phyloP scores from a whole-genome alignment of 768 basidiomycete species.

The Suillus fuscotomentosus region DNA sequence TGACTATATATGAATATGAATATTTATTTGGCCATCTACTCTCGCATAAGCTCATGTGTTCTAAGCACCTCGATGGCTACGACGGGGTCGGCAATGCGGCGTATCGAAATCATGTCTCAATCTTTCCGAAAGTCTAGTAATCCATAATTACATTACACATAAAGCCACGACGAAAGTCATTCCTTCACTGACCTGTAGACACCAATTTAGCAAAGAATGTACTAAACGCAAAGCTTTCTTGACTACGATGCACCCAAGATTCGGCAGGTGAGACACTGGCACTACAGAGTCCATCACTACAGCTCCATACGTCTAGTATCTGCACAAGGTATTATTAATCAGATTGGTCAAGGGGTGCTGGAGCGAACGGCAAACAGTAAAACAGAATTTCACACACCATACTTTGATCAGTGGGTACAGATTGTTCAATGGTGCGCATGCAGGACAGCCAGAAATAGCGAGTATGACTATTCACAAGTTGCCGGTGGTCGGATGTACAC shows the following conservation, averaged over 20 bases:
- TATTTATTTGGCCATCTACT: too few relatives aligned
- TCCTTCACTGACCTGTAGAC: too few relatives aligned
- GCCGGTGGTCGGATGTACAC: too few relatives aligned
- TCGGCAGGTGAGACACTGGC: not conserved
- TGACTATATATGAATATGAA: too few relatives aligned
- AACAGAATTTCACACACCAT: not conserved
- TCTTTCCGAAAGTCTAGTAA: not conserved
- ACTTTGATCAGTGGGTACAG: not conserved
- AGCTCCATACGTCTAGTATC: not conserved
- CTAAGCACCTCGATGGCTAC: not conserved
- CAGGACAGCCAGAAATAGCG: not conserved
- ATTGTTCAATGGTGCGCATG: not conserved
- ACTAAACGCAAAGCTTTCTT: not conserved
- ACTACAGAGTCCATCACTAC: not conserved
- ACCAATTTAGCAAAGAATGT: too few relatives aligned
- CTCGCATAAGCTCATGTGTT: too few relatives aligned
- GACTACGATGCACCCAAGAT: not conserved
- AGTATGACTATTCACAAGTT: not conserved
- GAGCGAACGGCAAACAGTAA: not conserved
- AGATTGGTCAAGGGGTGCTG: not conserved
- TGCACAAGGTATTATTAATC: too few relatives aligned
- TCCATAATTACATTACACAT: not conserved
- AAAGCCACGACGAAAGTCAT: too few relatives aligned
- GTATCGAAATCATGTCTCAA: not conserved
- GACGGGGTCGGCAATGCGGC: too few relatives aligned